Base-by-base conservation (phyloP, 2,329 filamentous ascomycete species). In the Didymellaceae sp. region DNA sequence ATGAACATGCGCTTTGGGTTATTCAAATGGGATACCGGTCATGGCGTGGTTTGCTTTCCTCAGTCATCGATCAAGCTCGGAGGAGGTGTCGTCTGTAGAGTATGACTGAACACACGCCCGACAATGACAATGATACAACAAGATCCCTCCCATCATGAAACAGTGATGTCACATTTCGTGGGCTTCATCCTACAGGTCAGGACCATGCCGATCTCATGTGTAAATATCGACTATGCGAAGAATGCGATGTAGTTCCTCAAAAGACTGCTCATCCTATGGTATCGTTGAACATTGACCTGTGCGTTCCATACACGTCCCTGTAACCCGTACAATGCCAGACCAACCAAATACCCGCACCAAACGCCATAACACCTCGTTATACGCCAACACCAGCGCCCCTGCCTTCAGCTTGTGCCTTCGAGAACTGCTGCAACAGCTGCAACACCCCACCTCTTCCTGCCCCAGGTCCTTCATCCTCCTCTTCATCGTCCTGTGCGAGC, bases 381-480 rank as follows among this genome's bases (percentile, higher is more conserved):
- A 68, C 62, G 10, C 68, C 66, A 41, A 71, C 65, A 11, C 68
- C 69, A 16, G 67, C 68, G 6, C 66, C 76, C 55, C 75, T 72
- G 44, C 76, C 79, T 52, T 80, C 78, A 20, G 77, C 78, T 56
- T 84, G 82, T 28, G 82, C 84, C 70, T 83, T 85, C 55, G 86
- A 83, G 62, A 88, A 88, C 63, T 89, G 84, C 66, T 86, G 83
- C 48, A 89, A 77, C 58, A 89, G 69, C 7, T 86, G 86, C 50
- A 89, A 70, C 5, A 88, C 85, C 2, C 86, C 86, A 2, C 77
- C 79, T 4, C 79, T 79, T 25, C 65, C 74, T 24, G 67, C 67
- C 0, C 74, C 75, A 7, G 71, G 52, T 10, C 50, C 74, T 6
- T 80, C 77, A 42, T 78, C 75, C 10, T 80, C 77, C 1, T 80